A percentile compares a stretch with the other conserved stretches of the same genome.
Evolutionary conservation across 2,329 filamentous ascomycete genomes (phyloP).

Genomic region (Colletotrichum navitas): DNA sequence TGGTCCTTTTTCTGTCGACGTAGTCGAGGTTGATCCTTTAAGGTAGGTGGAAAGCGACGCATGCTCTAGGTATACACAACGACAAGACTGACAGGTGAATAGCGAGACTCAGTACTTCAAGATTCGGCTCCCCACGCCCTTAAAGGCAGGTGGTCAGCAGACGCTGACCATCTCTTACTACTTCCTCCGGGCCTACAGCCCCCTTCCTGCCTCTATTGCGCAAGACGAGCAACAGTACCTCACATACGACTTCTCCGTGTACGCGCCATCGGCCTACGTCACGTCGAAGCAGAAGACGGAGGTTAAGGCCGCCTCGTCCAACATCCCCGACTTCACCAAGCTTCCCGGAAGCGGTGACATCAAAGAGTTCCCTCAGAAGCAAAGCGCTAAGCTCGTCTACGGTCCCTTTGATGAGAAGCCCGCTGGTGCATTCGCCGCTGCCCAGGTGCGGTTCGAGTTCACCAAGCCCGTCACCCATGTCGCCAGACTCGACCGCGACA

Average conservation of each 20-base stretch:
- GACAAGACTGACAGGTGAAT: constrained; percentile 19
- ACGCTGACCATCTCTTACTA: constrained; percentile 91
- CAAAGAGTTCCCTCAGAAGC: constrained; percentile 76
- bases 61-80: constrained; percentile 10
- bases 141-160: constrained; percentile 81
- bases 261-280: constrained; percentile 84
- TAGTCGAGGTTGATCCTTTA: constrained; percentile 73
- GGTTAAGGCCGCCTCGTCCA: constrained; percentile 83
- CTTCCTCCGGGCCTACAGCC: constrained; percentile 80
- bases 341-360: constrained; percentile 72
- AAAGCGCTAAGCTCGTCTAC: constrained; percentile 89
- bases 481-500: constrained; percentile 83
- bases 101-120: constrained; percentile 86
- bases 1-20: constrained; percentile 76
- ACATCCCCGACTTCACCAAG: constrained; percentile 87
- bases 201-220: constrained; percentile 84
- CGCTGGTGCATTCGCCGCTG: constrained; percentile 79
- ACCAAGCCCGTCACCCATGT: constrained; percentile 90
- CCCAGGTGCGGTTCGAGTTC: constrained; percentile 92
- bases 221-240: constrained; percentile 92
- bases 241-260: constrained; percentile 86
- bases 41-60: constrained; percentile 58
- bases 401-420: constrained; percentile 87
- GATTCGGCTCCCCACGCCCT: constrained; percentile 80
- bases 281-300: constrained; percentile 98